These are phyloP conservation scores for Phytophthora pinifolia DNA, from an alignment of 352 stramenopile species.

Conservation along the genomic window DNA sequence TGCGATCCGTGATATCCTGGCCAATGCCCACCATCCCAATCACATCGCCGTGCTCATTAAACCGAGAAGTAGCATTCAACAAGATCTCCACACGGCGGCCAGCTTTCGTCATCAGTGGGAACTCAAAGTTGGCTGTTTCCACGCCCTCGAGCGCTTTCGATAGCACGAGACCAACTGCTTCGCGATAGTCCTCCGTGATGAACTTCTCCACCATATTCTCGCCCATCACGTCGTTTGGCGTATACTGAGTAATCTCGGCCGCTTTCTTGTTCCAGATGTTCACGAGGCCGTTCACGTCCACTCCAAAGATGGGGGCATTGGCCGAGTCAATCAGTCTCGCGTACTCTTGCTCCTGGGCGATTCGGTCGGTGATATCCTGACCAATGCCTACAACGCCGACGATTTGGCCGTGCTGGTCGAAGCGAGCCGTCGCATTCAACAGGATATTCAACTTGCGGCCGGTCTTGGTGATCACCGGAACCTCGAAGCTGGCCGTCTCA, in stretches of 20 bases:
- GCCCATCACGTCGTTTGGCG: conserved; percentile 34
- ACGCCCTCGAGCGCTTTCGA: conserved; percentile 12
- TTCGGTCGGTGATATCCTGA: conserved; percentile 71
- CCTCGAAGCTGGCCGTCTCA: conserved; percentile 43
- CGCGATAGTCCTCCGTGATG: conserved; percentile 27
- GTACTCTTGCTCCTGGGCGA: conserved; percentile 86
- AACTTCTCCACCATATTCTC: conserved; percentile 39
- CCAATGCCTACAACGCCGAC: conserved; percentile 65
- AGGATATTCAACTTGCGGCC: conserved; percentile 38
- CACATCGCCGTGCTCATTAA: conserved; percentile 15
- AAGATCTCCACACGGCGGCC: conserved; percentile 17
- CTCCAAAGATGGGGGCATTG: conserved; percentile 66
- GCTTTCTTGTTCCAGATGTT: conserved; percentile 71
- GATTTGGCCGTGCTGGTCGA: conserved; percentile 54
- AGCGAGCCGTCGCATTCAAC: conserved; percentile 44
- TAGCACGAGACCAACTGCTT: conserved; percentile 19
- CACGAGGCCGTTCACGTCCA: conserved; percentile 65
- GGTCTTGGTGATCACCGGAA: conserved; percentile 36
- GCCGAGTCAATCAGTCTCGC: conserved; percentile 55
- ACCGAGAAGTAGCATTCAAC: conserved; percentile 17
- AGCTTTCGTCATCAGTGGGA: conserved; percentile 21
- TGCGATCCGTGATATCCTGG: conserved; percentile 81
- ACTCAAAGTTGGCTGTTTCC: conserved; percentile 27
- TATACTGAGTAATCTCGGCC: conserved; percentile 66
- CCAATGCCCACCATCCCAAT: conserved; percentile 22